A percentile compares a stretch with the other conserved stretches of the same genome.
phyloP scores from a whole-genome alignment of 345 rosid genomes.

The Linum usitatissimum region DNA sequence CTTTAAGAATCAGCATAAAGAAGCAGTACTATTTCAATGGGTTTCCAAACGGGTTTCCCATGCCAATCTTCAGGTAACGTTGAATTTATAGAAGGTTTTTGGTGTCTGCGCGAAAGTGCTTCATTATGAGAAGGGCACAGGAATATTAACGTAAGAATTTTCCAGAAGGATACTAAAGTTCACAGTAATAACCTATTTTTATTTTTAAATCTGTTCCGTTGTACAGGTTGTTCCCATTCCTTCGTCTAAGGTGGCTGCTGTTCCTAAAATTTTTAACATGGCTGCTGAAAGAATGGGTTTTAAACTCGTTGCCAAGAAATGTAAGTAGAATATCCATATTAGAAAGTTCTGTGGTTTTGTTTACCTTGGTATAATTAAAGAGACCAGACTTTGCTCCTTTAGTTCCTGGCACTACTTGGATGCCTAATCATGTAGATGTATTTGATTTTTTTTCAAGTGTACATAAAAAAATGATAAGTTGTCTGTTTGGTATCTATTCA shows the following conservation, averaged over 20 bases:
- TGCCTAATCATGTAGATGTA: too few species aligned
- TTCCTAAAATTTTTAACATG: constrained; percentile 53
- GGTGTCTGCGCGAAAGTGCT: background rate
- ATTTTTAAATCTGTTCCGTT: background rate
- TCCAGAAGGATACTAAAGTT: background rate
- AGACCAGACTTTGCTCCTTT: too few species aligned
- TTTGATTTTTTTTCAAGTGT: too few species aligned
- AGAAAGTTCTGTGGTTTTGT: too few species aligned
- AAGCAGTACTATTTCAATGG: constrained; percentile 78
- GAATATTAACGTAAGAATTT: background rate
- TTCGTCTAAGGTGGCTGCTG: constrained; percentile 49
- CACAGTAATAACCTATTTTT: background rate
- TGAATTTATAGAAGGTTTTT: background rate
- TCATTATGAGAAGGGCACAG: too few species aligned
- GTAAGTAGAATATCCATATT: constrained; percentile 31
- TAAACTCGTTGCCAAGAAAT: constrained; percentile 42
- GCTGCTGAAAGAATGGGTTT: constrained; percentile 89
- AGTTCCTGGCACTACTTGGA: too few species aligned
- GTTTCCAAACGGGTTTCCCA: constrained; percentile 62
- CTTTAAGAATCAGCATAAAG: constrained; percentile 51
- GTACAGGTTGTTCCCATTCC: constrained; percentile 71
- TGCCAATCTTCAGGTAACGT: constrained; percentile 82
- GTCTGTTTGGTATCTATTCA: too few species aligned
- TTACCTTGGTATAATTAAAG: too few species aligned
- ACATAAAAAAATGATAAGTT: too few species aligned